Percentiles rank a stretch among this genome's conserved stretches.
phyloP scores from a whole-genome alignment of 176 grass and related monocot genomes.

The Coix lacrymajobi region DNA sequence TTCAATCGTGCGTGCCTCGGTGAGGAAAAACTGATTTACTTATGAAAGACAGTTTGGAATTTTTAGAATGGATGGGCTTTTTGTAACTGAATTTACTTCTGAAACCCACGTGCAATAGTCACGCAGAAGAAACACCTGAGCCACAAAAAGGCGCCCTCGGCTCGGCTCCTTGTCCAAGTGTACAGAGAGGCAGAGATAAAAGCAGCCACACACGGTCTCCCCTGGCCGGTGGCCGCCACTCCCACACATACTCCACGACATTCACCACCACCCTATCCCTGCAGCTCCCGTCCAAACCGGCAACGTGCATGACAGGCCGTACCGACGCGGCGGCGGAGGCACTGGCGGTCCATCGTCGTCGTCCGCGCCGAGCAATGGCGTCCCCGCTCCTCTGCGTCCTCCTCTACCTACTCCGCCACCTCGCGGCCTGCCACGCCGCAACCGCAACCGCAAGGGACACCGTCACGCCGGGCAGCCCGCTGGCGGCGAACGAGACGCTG shows the following conservation, averaged over 20 bases:
- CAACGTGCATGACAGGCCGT: constrained; percentile 7
- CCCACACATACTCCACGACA: constrained; percentile 13
- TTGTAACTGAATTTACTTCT: not conserved
- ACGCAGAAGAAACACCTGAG: not conserved
- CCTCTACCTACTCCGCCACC: not conserved
- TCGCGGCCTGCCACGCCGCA: constrained; percentile 1
- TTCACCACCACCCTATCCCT: not conserved
- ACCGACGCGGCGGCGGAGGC: not conserved
- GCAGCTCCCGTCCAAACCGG: not conserved
- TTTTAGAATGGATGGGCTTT: not conserved
- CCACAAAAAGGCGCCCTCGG: not conserved
- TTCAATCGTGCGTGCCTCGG: too few relatives aligned
- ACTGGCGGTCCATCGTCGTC: not conserved
- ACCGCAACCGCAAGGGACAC: constrained; percentile 16
- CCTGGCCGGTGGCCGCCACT: not conserved
- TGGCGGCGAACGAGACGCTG: constrained; percentile 38
- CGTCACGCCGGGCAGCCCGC: constrained; percentile 32
- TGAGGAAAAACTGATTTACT: not conserved
- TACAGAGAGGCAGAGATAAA: not conserved
- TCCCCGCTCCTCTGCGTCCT: not conserved
- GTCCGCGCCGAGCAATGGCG: constrained; percentile 19
- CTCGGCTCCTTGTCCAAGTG: not conserved
- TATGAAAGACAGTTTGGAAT: not conserved
- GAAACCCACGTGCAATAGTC: not conserved
- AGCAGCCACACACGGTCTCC: not conserved